A percentile compares a stretch with the other conserved stretches of the same genome.
Evolutionary conservation across 139 green algal species (phyloP).

Genomic region (Monoraphidium neglectum): DNA sequence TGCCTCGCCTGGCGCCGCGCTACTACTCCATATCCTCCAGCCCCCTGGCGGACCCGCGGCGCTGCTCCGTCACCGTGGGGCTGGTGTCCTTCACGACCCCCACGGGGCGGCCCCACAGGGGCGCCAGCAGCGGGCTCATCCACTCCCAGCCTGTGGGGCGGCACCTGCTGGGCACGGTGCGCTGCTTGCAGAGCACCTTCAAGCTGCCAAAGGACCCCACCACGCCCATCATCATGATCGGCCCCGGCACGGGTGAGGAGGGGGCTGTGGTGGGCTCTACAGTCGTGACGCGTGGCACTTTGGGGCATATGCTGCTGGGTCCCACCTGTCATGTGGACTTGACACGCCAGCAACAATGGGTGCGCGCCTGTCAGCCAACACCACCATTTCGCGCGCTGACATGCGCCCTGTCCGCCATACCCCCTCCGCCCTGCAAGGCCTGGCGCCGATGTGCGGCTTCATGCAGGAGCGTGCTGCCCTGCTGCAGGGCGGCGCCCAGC

Average conservation of each 20-base stretch:
- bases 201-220: conserved; percentile 73
- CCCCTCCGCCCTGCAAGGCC: conserved; percentile 61
- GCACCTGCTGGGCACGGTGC: conserved; percentile 18
- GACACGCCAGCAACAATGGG: background rate
- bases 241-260: conserved; percentile 64
- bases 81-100: conserved; percentile 39
- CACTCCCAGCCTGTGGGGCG: background rate
- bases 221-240: conserved; percentile 92
- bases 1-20: conserved; percentile 12
- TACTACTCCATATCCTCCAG: conserved; percentile 93
- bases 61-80: conserved; percentile 24
- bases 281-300: background rate
- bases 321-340: background rate
- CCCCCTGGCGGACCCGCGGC: conserved; percentile 32
- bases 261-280: background rate
- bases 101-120: conserved; percentile 26
- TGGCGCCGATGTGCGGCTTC: conserved; percentile 97
- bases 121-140: conserved; percentile 12
- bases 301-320: background rate
- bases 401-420: background rate
- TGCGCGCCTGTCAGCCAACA: background rate
- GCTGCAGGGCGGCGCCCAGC: conserved; percentile 7
- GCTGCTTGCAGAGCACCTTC: conserved; percentile 64
- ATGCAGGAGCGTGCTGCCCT: conserved; percentile 83
- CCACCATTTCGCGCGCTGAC: background rate